A percentile compares a stretch with the other conserved stretches of the same genome.
These are phyloP conservation scores for Calocera viscosa DNA, from an alignment of 768 basidiomycete genomes.

Conservation along the genomic window DNA sequence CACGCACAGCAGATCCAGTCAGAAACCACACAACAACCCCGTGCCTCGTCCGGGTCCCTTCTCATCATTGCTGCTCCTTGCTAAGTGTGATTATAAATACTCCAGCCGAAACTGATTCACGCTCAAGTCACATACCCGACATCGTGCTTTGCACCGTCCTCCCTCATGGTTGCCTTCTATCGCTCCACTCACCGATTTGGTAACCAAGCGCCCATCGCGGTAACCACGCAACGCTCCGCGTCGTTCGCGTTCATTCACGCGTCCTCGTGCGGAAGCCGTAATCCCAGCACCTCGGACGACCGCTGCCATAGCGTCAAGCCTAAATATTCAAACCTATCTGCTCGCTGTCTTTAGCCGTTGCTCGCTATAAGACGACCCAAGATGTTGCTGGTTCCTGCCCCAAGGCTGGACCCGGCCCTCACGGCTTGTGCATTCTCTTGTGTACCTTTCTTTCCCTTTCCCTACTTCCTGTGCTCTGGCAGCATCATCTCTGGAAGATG, in stretches of 20 bases:
- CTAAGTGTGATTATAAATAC: too few species aligned
- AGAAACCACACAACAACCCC: too few species aligned
- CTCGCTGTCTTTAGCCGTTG: neutral
- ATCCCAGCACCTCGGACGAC: neutral
- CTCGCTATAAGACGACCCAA: neutral
- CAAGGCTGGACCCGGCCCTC: slow-evolving; percentile 2
- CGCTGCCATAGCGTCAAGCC: slow-evolving; percentile 2
- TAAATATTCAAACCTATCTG: neutral
- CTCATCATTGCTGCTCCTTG: too few species aligned
- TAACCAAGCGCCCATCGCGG: neutral
- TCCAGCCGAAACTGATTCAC: too few species aligned
- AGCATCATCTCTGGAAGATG: slow-evolving; percentile 9
- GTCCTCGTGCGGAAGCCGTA: neutral
- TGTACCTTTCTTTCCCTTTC: neutral
- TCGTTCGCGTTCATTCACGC: neutral
- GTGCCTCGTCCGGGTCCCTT: too few species aligned
- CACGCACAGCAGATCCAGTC: too few species aligned
- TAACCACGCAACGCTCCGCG: neutral
- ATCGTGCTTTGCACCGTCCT: neutral
- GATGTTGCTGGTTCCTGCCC: neutral
- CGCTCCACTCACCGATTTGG: neutral
- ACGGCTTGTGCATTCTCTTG: neutral
- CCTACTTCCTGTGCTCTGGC: neutral
- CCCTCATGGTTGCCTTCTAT: neutral
- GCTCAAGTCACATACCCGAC: neutral